Evolutionary conservation across 495 filamentous ascomycete genomes (phyloP).

Genomic region (Aspergillus sclerotioniger): DNA sequence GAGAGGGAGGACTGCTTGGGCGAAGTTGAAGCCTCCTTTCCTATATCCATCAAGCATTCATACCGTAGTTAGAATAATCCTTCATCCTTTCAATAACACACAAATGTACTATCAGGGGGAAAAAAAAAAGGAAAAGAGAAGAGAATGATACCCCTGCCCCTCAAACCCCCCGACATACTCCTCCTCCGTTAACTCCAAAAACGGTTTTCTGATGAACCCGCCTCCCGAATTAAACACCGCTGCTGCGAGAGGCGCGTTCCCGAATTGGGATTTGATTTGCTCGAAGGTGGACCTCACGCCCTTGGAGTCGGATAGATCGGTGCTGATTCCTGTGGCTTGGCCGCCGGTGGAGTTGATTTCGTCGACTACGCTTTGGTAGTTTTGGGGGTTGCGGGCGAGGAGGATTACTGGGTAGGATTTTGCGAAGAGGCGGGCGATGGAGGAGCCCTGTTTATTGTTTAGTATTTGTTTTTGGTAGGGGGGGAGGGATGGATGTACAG

Average conservation of each 20-base stretch:
- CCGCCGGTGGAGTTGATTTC: constrained; percentile 72
- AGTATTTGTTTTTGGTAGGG: not conserved
- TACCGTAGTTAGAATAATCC: too few relatives aligned
- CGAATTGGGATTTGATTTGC: constrained; percentile 58
- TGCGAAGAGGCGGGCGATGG: constrained; percentile 67
- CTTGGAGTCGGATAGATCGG: constrained; percentile 64
- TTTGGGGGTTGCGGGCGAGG: constrained; percentile 66
- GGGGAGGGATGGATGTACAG: constrained; percentile 38
- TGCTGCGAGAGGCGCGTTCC: constrained; percentile 55
- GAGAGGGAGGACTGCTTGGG: constrained; percentile 68
- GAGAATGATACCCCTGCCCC: constrained; percentile 56
- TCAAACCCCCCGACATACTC: constrained; percentile 60
- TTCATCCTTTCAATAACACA: not conserved
- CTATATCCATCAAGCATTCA: constrained; percentile 30
- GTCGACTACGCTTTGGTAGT: constrained; percentile 63
- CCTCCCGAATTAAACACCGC: constrained; percentile 82
- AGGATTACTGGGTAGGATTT: constrained; percentile 72
- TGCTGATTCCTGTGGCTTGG: constrained; percentile 70
- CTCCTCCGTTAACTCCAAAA: constrained; percentile 67
- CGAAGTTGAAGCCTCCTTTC: constrained; percentile 75
- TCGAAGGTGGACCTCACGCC: constrained; percentile 67
- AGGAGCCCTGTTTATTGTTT: constrained; percentile 47
- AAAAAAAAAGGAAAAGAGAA: not conserved
- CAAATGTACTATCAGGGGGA: not conserved
- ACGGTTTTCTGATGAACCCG: constrained; percentile 71